Evolutionary conservation across 2,329 filamentous ascomycete genomes (phyloP), one percentile per base, ranked within the genome.

Genomic region (Metarhizium album): DNA sequence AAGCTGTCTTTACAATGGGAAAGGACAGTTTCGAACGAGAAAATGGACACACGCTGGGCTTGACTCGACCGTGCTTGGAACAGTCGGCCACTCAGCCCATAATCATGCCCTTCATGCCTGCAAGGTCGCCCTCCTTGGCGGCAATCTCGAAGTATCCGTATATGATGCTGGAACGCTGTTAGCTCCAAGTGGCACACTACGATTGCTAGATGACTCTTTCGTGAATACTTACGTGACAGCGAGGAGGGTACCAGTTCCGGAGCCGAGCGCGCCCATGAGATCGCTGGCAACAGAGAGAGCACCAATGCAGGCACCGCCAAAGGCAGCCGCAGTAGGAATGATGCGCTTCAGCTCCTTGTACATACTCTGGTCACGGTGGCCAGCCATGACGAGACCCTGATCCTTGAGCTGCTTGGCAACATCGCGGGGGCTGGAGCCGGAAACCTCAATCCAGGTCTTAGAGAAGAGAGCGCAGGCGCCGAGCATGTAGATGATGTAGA

Each of bases 381-480:
- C 93, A 64, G 93, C 91, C 94, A 98, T 98, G 61, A 98, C 91
- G 53, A 98, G 85, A 68, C 93, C 93, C 75, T 98, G 93, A 66
- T 98, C 94, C 84, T 98, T 98, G 70, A 98, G 84, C 76, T 97
- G 93, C 83, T 98, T 98, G 64, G 93, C 93, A 59, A 98, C 94
- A 67, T 98, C 93, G 65, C 93, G 87, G 54, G 93, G 94, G 76
- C 89, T 91, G 57, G 91, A 96, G 65, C 93, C 94, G 38, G 93
- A 97, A 58, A 98, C 93, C 75, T 98, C 93, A 63, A 98, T 98
- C 93, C 93, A 98, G 50, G 94, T 98, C 87, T 98, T 98, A 73
- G 90, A 96, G 82, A 98, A 98, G 70, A 97, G 83, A 54, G 90
- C 90, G 67, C 93, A 98, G 59, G 94, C 94, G 63, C 89, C 86